phyloP scores from a whole-genome alignment of 2,329 filamentous ascomycete genomes.

The Acrocalymma vagum region DNA sequence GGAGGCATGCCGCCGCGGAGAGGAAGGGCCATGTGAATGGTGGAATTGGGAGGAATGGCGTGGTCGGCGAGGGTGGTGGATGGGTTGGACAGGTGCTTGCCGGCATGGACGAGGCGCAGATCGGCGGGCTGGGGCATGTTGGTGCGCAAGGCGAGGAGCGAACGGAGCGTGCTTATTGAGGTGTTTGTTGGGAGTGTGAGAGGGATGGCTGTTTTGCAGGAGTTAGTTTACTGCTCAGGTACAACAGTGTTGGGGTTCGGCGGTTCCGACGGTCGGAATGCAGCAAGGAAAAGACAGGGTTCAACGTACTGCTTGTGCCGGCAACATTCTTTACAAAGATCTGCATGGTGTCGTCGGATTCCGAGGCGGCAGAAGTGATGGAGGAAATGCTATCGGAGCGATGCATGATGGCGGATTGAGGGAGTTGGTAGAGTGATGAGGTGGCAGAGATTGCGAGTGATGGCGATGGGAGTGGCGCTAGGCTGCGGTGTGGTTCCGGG shows the following conservation, averaged over 20 bases:
- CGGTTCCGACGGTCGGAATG: conserved; percentile 24
- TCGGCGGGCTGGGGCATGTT: conserved; percentile 57
- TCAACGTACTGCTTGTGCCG: conserved; percentile 64
- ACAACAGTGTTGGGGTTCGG: conserved; percentile 1
- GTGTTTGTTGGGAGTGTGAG: conserved; percentile 63
- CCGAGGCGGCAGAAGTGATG: conserved; percentile 51
- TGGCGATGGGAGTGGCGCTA: conserved; percentile 10
- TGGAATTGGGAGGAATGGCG: conserved; percentile 59
- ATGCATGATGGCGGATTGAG: conserved; percentile 37
- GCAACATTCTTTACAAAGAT: conserved; percentile 69
- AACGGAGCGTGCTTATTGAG: conserved; percentile 63
- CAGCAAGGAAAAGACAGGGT: conserved; percentile 4
- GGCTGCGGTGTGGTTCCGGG: conserved; percentile 1
- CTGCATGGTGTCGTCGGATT: conserved; percentile 63
- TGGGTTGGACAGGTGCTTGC: conserved; percentile 61
- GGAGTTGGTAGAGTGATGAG: conserved; percentile 10
- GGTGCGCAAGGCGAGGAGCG: conserved; percentile 66
- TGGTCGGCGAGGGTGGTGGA: conserved; percentile 56
- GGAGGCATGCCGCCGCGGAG: conserved; percentile 67
- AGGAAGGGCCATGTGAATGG: conserved; percentile 63
- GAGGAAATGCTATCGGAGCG: conserved; percentile 51
- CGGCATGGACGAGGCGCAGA: conserved; percentile 66
- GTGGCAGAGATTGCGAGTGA: conserved; percentile 8
- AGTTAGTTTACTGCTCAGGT: conserved; percentile 23
- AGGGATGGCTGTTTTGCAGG: conserved; percentile 60